These are phyloP conservation scores for Alnus rubra DNA, from an alignment of 306 rosid genomes.

Conservation along the genomic window DNA sequence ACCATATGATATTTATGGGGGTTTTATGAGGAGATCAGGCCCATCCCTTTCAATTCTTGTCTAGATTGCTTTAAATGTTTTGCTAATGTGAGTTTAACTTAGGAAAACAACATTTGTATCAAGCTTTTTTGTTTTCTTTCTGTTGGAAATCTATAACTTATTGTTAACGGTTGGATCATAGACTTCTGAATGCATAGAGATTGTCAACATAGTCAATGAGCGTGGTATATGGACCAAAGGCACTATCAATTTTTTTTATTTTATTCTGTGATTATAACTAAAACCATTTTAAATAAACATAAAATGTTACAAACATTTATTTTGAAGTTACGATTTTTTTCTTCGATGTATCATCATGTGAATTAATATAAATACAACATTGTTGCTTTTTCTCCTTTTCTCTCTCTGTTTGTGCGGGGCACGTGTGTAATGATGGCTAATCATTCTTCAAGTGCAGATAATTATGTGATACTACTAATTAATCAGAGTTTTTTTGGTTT, in stretches of 20 bases:
- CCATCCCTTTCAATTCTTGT: constrained; percentile 1
- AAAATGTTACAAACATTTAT: background rate
- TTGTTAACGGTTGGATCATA: background rate
- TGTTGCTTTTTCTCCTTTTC: background rate
- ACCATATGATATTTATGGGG: background rate
- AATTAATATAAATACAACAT: background rate
- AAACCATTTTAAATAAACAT: background rate
- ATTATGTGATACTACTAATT: background rate
- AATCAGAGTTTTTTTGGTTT: background rate
- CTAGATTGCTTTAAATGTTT: background rate
- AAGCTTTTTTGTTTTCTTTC: background rate
- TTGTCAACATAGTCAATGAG: background rate
- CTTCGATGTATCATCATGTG: background rate
- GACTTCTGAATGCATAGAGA: background rate
- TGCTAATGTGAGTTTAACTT: background rate
- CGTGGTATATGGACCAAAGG: background rate
- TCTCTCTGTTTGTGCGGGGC: background rate
- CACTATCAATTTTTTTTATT: background rate
- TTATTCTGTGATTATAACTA: background rate
- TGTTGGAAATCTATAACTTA: background rate
- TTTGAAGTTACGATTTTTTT: background rate
- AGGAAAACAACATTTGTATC: background rate
- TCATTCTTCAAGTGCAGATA: constrained; percentile 10
- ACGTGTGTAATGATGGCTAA: background rate
- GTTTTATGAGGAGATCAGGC: constrained; percentile 1